Evolutionary conservation across 257 asterid species (phyloP), one percentile per base, ranked within the genome.

Genomic region (Mentha longifolia): DNA sequence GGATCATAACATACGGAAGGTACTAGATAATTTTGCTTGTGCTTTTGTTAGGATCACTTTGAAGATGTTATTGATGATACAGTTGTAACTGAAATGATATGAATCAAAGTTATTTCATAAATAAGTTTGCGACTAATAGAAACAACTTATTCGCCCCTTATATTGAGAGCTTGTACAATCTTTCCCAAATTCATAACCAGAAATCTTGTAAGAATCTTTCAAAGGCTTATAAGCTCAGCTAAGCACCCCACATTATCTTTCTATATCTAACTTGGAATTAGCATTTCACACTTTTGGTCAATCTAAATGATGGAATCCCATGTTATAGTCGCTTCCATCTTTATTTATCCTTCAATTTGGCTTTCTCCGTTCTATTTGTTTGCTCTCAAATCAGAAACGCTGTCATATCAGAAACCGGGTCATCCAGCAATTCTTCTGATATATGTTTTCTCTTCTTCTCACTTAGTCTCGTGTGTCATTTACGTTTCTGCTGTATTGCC

Each of bases 1-100:
- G 81, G 77, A 95, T 78, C 99, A 78, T 73, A 91, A 85, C 55
- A 79, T 92, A 75, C 86, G 99, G 39, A 95, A 95, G 98, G 98
- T 92, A 84, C 76, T 73, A 52, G 35, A 63, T 50, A 28, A 39
- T 11, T 15, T 56, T 61, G 35, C 41, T 20, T 25, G 14, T 39
- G 55, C 50, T 10, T 62, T 70, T 61, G 45, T 35, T 20, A 31
- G 25, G 43, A 67, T 33, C 37, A 55, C 37, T 55, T 20, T 25
- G 9, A 12, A 55, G 61, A 55, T 55, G 61, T 55, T 55, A 55
- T 15, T 55, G 61, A 25, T 55, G 25, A 7, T 7, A 49, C 16
- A 16, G 4, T 49, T 49, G 17, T 16, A 7, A 49, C 16, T 49
- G n/a, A 49, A 49, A 49, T 49, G 56, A 16, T 6, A 49, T 15